These are phyloP conservation scores for Saccharomyces paradoxus DNA, from an alignment of 805 yeast genomes.

Conservation along the genomic window DNA sequence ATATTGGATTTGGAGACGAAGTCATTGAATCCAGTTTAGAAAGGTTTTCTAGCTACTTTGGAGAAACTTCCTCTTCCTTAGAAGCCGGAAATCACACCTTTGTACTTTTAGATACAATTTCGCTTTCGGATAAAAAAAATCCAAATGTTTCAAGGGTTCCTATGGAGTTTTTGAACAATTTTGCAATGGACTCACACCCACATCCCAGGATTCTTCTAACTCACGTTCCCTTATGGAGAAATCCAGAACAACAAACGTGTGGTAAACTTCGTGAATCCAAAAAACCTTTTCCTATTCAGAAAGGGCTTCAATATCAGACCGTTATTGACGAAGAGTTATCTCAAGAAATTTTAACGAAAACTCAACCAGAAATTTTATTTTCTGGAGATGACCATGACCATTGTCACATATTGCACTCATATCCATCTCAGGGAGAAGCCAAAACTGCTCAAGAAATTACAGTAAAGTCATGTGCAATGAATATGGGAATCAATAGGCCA, in stretches of 20 bases:
- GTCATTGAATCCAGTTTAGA: slow-evolving; percentile 47
- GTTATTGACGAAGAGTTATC: slow-evolving; percentile 61
- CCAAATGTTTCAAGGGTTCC: slow-evolving; percentile 41
- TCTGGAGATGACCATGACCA: slow-evolving; percentile 98
- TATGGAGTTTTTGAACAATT: slow-evolving; percentile 39
- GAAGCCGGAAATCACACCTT: slow-evolving; percentile 63
- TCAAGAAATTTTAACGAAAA: slow-evolving; percentile 44
- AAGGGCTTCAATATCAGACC: slow-evolving; percentile 85
- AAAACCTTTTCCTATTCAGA: slow-evolving; percentile 54
- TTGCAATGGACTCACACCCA: slow-evolving; percentile 26
- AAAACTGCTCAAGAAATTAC: slow-evolving; percentile 61
- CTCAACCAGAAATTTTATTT: slow-evolving; percentile 64
- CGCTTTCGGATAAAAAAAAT: slow-evolving; percentile 56
- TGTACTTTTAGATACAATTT: slow-evolving; percentile 74
- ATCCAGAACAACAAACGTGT: slow-evolving; percentile 54
- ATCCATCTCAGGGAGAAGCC: slow-evolving; percentile 17
- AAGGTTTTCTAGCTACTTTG: slow-evolving; percentile 67
- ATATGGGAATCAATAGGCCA: slow-evolving; percentile 80
- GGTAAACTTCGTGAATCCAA: slow-evolving; percentile 70
- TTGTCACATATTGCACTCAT: slow-evolving; percentile 62
- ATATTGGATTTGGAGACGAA: slow-evolving; percentile 83
- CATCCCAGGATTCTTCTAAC: slow-evolving; percentile 62
- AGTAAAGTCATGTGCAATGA: slow-evolving; percentile 85
- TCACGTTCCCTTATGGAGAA: slow-evolving; percentile 83
- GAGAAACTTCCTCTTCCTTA: slow-evolving; percentile 48